phyloP scores from a whole-genome alignment of 768 basidiomycete genomes.

The Rhodotorula paludigena region DNA sequence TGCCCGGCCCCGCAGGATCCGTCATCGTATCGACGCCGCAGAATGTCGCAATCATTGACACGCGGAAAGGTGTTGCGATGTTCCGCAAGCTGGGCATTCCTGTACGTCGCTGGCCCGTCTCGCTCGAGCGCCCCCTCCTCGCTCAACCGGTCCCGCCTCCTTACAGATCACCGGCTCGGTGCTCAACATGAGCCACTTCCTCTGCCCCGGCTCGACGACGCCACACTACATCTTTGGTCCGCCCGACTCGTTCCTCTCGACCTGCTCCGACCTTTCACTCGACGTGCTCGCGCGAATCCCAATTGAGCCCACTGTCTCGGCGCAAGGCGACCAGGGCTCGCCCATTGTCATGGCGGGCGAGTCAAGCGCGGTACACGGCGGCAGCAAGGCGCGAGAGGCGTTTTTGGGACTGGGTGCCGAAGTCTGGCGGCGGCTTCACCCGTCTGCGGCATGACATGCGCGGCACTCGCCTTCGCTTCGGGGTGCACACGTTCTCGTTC shows the following conservation, averaged over 20 bases:
- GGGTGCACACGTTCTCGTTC: too few species aligned
- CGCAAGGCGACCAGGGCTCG: slow-evolving; percentile 63
- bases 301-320: slow-evolving; percentile 68
- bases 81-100: slow-evolving; percentile 82
- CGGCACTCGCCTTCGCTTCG: too few species aligned
- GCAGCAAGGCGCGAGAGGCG: slow-evolving; percentile 7
- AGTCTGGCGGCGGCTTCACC: slow-evolving; percentile 22
- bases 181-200: slow-evolving; percentile 80
- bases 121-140: neutral
- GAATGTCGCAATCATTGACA: slow-evolving; percentile 84
- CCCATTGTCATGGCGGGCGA: slow-evolving; percentile 43
- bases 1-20: slow-evolving; percentile 57
- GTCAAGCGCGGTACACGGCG: neutral
- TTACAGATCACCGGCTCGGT: slow-evolving; percentile 74
- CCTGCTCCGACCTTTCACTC: slow-evolving; percentile 57
- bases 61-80: slow-evolving; percentile 87
- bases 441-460: too few species aligned
- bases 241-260: slow-evolving; percentile 59
- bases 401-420: slow-evolving; percentile 10
- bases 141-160: neutral
- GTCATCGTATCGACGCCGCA: slow-evolving; percentile 95
- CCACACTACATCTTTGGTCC: slow-evolving; percentile 68
- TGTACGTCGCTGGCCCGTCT: slow-evolving; percentile 57
- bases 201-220: slow-evolving; percentile 66
- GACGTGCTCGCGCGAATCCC: slow-evolving; percentile 75